Evolutionary conservation across 768 basidiomycete genomes (phyloP), one percentile per base, ranked within the genome.

Genomic region (Tricholoma terreum): DNA sequence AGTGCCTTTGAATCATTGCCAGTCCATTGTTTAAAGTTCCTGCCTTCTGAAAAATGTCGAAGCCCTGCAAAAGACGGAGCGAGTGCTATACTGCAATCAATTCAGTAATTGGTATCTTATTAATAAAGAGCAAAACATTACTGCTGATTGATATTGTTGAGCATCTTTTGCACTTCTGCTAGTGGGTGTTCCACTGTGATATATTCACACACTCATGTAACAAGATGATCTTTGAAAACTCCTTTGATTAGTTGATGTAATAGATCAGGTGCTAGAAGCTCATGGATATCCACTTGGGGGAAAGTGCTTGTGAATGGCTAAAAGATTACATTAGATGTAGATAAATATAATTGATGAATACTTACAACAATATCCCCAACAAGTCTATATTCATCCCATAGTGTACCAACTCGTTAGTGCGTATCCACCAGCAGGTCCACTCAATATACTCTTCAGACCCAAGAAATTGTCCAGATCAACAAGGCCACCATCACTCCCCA

Each of bases 401-500:
- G n/a, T n/a, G n/a, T n/a, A n/a, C 90, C 93, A 97, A 64, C 92
- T 94, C 3, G 92, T 95, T 62, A 94, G 74, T 0, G 94, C 92
- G 65, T 92, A 96, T 0, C 96, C 95, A 2, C 95, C 95, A 0
- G 95, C 96, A 0, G 95, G 96, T 2, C 92, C 92, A 63, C 91
- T 94, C 35, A 97, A 72, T 61, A 98, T 94, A 61, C 90, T 92
- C 79, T 94, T 95, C 63, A 98, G 73, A 0, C 95, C 96, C 0
- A 92, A 93, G 69, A 98, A 98, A 65, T 91, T 90, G 57, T 82
- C 71, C 11, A 89, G 72, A 67, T 92, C 89, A 21, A 93, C 75
- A 9, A 95, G 74, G 6, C 92, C 91, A 5, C 93, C 96, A 65
- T 98, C 95, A 54, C 89, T 92, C 34, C 89, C 89, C 96, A 98